These are phyloP conservation scores for Helichrysum umbraculigerum DNA, from an alignment of 129 eudicot genomes.

Conservation along the genomic window DNA sequence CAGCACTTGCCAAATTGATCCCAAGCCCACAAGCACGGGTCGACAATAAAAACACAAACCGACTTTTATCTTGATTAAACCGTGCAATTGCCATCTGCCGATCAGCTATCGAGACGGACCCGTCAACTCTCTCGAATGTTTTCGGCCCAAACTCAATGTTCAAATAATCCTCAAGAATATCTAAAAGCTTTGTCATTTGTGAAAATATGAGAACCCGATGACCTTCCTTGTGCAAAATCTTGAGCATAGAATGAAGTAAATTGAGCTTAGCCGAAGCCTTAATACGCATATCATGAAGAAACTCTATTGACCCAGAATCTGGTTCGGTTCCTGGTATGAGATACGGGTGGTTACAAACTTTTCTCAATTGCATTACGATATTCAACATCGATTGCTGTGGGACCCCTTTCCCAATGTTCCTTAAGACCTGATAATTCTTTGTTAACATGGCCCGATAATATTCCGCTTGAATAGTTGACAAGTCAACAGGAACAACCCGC, in stretches of 20 bases:
- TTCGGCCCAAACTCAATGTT: constrained; percentile 80
- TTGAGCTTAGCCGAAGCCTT: constrained; percentile 92
- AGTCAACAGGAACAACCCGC: constrained; percentile 91
- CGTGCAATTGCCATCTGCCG: constrained; percentile 90
- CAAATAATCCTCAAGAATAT: constrained; percentile 91
- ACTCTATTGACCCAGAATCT: constrained; percentile 73
- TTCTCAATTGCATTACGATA: constrained; percentile 91
- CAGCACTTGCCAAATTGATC: constrained; percentile 95
- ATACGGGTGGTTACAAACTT: constrained; percentile 97
- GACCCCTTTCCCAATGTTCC: constrained; percentile 85
- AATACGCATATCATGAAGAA: constrained; percentile 95
- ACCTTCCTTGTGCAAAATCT: constrained; percentile 66
- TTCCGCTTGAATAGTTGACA: constrained; percentile 93
- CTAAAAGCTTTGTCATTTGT: constrained; percentile 95
- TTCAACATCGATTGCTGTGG: constrained; percentile 91
- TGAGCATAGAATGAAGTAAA: constrained; percentile 89
- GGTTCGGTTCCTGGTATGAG: constrained; percentile 98
- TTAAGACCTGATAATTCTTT: constrained; percentile 80
- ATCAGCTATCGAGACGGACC: constrained; percentile 91
- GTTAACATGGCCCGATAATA: constrained; percentile 97
- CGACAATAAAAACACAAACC: constrained; percentile 83
- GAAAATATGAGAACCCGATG: constrained; percentile 94
- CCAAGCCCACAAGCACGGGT: constrained; percentile 98
- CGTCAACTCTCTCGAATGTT: constrained; percentile 95
- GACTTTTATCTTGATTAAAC: constrained; percentile 86